Conservation (phyloP, 2,329 filamentous ascomycete species). For the Bisporella sp. region DNA sequence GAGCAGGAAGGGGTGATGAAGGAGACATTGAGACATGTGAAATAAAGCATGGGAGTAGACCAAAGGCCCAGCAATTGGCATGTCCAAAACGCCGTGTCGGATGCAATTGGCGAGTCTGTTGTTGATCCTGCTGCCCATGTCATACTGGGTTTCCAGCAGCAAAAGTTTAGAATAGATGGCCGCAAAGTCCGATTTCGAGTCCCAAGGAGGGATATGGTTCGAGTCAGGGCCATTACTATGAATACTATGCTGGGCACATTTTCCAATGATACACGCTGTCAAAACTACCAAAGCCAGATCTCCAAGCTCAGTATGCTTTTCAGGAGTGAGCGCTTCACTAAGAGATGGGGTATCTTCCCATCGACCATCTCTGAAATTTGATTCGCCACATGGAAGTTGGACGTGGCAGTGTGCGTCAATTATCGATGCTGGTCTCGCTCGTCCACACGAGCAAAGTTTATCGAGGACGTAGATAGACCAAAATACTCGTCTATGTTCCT, state of each 20-base stretch:
- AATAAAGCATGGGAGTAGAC: constrained; percentile 28
- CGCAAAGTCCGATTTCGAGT: constrained; percentile 29
- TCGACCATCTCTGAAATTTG: constrained; percentile 13
- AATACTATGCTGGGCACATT: constrained; percentile 26
- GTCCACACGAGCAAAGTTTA: constrained; percentile 30
- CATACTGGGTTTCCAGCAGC: constrained; percentile 27
- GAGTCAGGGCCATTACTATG: constrained; percentile 14
- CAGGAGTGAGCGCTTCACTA: constrained; percentile 8
- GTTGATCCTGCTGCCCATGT: constrained; percentile 18
- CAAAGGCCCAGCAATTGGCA: constrained; percentile 21
- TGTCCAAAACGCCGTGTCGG: constrained; percentile 11
- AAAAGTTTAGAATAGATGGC: constrained; percentile 27
- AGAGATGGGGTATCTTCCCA: constrained; percentile 14
- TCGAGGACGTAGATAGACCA: neutral
- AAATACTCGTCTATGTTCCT: neutral
- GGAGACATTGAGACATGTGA: constrained; percentile 29
- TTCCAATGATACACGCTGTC: constrained; percentile 28
- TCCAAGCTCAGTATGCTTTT: constrained; percentile 14
- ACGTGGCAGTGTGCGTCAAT: constrained; percentile 28
- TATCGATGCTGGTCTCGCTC: constrained; percentile 28
- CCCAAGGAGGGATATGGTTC: constrained; percentile 27
- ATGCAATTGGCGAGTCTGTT: constrained; percentile 6
- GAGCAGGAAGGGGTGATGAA: constrained; percentile 31
- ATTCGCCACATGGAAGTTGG: constrained; percentile 25
- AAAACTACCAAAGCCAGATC: constrained; percentile 26